These are phyloP conservation scores for Linaria vulgaris DNA, from an alignment of 257 asterid genomes.

Conservation along the genomic window DNA sequence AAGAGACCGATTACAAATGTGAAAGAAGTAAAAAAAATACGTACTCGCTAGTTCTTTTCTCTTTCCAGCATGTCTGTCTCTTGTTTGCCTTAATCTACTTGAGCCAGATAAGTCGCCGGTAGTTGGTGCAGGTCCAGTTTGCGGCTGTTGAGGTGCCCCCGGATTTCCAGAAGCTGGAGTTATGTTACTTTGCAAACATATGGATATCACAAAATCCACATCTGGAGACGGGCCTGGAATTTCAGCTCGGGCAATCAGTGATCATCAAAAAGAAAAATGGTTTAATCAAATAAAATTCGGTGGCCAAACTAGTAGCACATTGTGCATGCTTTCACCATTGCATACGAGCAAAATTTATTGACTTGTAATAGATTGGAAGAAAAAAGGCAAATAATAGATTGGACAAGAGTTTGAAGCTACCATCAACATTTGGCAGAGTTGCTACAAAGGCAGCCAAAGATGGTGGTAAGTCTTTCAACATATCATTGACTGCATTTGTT, in stretches of 20 bases:
- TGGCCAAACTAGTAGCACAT: too few species aligned
- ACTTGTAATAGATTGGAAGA: too few species aligned
- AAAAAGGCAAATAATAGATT: neutral
- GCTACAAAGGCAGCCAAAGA: constrained; percentile 59
- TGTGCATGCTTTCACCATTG: neutral
- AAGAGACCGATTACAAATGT: neutral
- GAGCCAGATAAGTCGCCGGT: constrained; percentile 66
- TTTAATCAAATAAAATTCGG: too few species aligned
- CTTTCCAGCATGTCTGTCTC: constrained; percentile 67
- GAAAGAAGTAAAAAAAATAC: neutral
- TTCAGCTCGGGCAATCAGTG: constrained; percentile 17
- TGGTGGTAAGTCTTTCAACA: constrained; percentile 66
- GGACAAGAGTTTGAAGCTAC: constrained; percentile 32
- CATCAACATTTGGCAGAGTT: constrained; percentile 81
- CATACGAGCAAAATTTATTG: neutral
- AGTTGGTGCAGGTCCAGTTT: constrained; percentile 54
- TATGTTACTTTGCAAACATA: constrained; percentile 87
- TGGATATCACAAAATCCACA: constrained; percentile 79
- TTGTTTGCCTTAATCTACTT: constrained; percentile 48
- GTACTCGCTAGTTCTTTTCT: constrained; percentile 66
- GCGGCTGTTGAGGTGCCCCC: constrained; percentile 39
- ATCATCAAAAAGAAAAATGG: constrained; percentile 1
- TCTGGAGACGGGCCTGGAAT: constrained; percentile 87
- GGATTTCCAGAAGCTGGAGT: constrained; percentile 47
- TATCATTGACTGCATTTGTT: constrained; percentile 41